Evolutionary conservation across 768 basidiomycete species (phyloP), one percentile per base, ranked within the genome.

Genomic region (Clavulina sp.): DNA sequence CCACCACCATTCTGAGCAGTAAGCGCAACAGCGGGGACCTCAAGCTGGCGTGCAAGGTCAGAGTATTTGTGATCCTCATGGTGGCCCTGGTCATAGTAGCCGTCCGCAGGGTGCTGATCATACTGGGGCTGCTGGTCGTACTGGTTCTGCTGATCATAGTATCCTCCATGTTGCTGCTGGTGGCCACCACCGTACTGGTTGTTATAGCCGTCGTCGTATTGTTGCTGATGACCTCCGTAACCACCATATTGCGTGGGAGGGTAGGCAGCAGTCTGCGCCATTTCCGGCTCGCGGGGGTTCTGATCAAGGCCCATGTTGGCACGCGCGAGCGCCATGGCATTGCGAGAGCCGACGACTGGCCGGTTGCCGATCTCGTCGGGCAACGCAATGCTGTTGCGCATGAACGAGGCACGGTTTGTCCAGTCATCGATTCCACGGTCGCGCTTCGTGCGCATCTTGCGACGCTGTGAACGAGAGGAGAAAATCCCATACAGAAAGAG

Each of bases 311-410:
- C 44, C 18, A 24, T 47, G 52, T 55, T 55, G n/a, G 29, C 52
- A 4, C 41, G 40, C 19, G 54, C 54, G 23, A 55, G 30, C 9
- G 51, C 41, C 40, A 54, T 18, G 16, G 54, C 54, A 38, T 32
- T 54, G 26, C 41, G 52, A 13, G 54, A 13, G 29, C 53, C 53
- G 23, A 53, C 41, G 32, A 46, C 43, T 9, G 26, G 43, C 13
- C 13, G 13, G 13, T 9, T 9, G 9, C 9, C 9, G 34, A 9
- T 19, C 13, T 46, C 24, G 26, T 46, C 43, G 13, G 43, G 43
- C 13, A 46, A 9, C 9, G 9, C 13, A 13, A 46, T 24, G 26
- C 13, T 13, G 9, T 46, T 9, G 26, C 43, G 43, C 16, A 28
- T 28, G 26, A 46, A 28, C n/a, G n/a, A n/a, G n/a, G n/a, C n/a